Base-by-base conservation (phyloP, 768 basidiomycete genomes). In the Lactifluus hygrophoroides region DNA sequence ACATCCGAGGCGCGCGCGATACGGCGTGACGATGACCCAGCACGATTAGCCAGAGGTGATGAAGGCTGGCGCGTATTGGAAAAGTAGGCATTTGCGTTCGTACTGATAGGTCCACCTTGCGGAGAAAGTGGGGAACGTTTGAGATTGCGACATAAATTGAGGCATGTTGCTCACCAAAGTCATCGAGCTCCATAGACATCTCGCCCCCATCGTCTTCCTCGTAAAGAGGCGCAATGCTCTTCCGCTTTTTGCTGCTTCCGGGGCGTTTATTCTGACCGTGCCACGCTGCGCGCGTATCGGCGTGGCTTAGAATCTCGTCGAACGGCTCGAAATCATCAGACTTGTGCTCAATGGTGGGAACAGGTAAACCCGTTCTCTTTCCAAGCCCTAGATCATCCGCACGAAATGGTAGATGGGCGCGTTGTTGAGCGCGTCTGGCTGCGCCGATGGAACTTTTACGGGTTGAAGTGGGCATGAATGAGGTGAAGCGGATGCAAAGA, bases 271-370 rank as follows among this genome's bases (percentile, higher is more conserved):
- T 72, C 65, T 80, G 80, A 19, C 79, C 75, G 44, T 73, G 74
- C 19, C 83, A 84, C 2, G 83, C 86, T 5, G 83, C 77, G n/a
- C 80, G 75, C 49, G 77, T 77, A 71, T 86, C 85, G 2, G 79
- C 86, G 65, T 87, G 85, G 51, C 78, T 77, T 46, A 90, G 77
- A 52, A 91, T 68, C 66, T 88, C 79, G 55, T 86, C 86, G 69
- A 90, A 90, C 0, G 83, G 85, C 69, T 91, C 88, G 68, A 90
- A 90, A 28, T 87, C 89, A 69, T 90, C 89, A 25, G 86, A 86
- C 67, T 80, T 82, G 64, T 82, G 83, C 60, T 85, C 81, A 56
- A 90, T 81, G 66, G 80, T 79, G 38, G 73, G 78, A 14, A 90
- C 83, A 0, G 80, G 76, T 54, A 89, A 77, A 5, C 89, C 89